Conservation (phyloP, 2,329 filamentous ascomycete species). For the Pseudogymnoascus sp. region DNA sequence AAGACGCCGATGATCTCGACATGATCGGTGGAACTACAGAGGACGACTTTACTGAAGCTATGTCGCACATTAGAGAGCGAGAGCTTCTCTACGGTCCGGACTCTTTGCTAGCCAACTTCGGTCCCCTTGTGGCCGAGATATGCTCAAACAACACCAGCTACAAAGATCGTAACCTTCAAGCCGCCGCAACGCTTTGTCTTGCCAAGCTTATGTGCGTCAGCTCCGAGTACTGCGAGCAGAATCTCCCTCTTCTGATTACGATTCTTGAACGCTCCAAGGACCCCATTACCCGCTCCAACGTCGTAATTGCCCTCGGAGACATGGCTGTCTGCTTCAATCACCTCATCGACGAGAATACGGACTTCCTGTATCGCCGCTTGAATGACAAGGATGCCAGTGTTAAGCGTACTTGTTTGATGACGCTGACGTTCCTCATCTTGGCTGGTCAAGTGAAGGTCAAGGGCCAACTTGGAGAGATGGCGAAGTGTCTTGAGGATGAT, state of each 20-base stretch:
- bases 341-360: conserved; percentile 96
- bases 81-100: conserved; percentile 76
- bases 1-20: conserved; percentile 83
- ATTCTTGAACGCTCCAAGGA: conserved; percentile 94
- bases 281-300: conserved; percentile 88
- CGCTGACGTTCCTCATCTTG: conserved; percentile 90
- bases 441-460: conserved; percentile 99
- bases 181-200: conserved; percentile 85
- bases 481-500: conserved; percentile 94
- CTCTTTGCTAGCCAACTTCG: conserved; percentile 83
- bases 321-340: conserved; percentile 99
- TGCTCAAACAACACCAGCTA: conserved; percentile 93
- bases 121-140: conserved; percentile 84
- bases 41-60: conserved; percentile 84
- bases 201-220: conserved; percentile 99
- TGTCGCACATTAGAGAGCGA: conserved; percentile 75
- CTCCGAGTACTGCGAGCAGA: conserved; percentile 89
- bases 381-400: conserved; percentile 84
- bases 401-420: conserved; percentile 97
- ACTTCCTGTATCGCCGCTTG: conserved; percentile 89
- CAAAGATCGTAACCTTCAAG: conserved; percentile 81
- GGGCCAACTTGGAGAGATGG: conserved; percentile 97
- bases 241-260: conserved; percentile 88
- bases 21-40: conserved; percentile 95
- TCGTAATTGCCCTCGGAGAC: conserved; percentile 92